These are phyloP conservation scores for Alternaria sp. DNA, from an alignment of 2,329 filamentous ascomycete genomes.

Conservation along the genomic window DNA sequence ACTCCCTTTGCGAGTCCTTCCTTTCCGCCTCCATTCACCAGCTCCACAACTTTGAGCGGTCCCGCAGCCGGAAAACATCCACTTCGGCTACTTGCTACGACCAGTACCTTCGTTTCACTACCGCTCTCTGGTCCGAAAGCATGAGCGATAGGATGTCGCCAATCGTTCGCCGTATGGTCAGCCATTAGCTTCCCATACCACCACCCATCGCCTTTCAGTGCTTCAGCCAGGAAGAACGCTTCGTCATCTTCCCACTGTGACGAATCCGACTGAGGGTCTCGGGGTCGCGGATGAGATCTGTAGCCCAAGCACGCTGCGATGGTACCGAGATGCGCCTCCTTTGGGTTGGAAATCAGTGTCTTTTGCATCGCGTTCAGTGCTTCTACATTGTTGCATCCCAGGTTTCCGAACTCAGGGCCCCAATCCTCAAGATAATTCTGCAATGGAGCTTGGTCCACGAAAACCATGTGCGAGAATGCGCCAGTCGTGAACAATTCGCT, in stretches of 20 bases:
- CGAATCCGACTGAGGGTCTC: slow-evolving; percentile 14
- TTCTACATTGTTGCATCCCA: slow-evolving; percentile 24
- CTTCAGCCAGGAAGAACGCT: slow-evolving; percentile 30
- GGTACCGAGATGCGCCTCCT: slow-evolving; percentile 25
- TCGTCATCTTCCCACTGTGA: slow-evolving; percentile 30
- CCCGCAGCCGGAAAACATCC: slow-evolving; percentile 38
- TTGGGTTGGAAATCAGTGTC: slow-evolving; percentile 15
- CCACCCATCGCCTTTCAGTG: slow-evolving; percentile 30
- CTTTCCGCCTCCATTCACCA: slow-evolving; percentile 22
- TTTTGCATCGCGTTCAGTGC: slow-evolving; percentile 23
- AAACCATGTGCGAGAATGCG: slow-evolving; percentile 30
- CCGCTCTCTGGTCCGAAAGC: slow-evolving; percentile 23
- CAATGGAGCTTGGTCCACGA: slow-evolving; percentile 37
- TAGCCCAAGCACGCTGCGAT: slow-evolving; percentile 35
- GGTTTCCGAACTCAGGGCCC: slow-evolving; percentile 29
- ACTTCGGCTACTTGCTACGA: slow-evolving; percentile 35
- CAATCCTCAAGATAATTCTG: slow-evolving; percentile 35
- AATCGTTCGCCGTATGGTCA: slow-evolving; percentile 38
- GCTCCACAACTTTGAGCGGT: slow-evolving; percentile 26
- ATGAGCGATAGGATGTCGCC: slow-evolving; percentile 29
- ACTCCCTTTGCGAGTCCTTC: slow-evolving; percentile 23
- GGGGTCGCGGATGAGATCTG: slow-evolving; percentile 22
- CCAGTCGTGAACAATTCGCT: slow-evolving; percentile 32
- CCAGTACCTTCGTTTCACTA: slow-evolving; percentile 25
- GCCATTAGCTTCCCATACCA: slow-evolving; percentile 42